Evolutionary conservation across 106 monocot species (phyloP), one percentile per base, ranked within the genome.

Genomic region (Agapanthus africanus): DNA sequence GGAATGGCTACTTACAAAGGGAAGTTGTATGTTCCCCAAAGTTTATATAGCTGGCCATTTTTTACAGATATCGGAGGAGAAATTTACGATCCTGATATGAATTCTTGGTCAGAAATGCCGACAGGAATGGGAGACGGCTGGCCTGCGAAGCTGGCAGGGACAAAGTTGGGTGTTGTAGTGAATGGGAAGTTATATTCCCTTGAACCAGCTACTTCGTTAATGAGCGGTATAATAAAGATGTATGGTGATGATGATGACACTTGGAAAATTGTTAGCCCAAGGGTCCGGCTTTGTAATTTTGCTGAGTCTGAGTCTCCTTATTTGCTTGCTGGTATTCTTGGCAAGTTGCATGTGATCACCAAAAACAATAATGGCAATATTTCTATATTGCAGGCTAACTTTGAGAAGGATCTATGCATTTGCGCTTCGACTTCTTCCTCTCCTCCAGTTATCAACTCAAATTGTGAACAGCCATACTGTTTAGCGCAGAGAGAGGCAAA

Each of bases 121-220:
- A 63, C 72, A 49, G 99, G 99, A n/a, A 92, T 99, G 87, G 97
- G 99, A 30, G 87, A 93, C 22, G 93, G 90, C 6, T 99, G 99
- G 93, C 99, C 99, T n/a, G 87, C 90, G 2, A 78, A 70, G 54
- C 99, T 90, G 63, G 90, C 90, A 27, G 99, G 90, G 34, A 87
- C 89, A 1, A 93, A 99, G 54, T 49, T 93, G 66, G 82, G 90
- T 81, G 81, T 85, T 30, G 87, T 99, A 0, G 87, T 90, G n/a
- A 68, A 83, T 71, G 87, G 77, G 0, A 74, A 87, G 38, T 60
- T 93, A 37, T 93, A 93, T 79, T 76, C 90, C 0, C 60, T 93
- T 65, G 90, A 99, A 32, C 99, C 99, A 57, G 81, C 84, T 1
- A 79, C 73, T 40, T 78, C 90, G 0, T 68, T 81, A 74, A 70